Percentiles rank a stretch among this genome's conserved stretches.
These are phyloP conservation scores for Cystofilobasidium bisporidii DNA, from an alignment of 768 basidiomycete genomes.

Conservation along the genomic window DNA sequence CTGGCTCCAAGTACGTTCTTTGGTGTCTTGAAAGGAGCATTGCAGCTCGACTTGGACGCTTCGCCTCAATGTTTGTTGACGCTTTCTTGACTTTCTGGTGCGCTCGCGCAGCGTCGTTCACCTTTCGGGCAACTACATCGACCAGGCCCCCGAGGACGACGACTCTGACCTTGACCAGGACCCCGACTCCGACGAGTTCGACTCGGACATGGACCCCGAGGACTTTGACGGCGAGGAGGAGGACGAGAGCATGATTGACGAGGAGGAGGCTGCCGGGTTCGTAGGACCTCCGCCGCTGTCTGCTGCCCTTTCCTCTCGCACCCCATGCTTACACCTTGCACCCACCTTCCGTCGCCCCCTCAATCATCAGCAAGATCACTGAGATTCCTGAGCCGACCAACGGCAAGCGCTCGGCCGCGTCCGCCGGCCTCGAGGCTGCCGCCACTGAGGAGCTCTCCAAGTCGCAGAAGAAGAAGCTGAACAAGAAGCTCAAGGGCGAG, in stretches of 20 bases:
- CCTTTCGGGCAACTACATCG: slow-evolving; percentile 76
- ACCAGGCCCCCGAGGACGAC: slow-evolving; percentile 33
- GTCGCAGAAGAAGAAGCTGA: slow-evolving; percentile 56
- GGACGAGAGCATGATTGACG: slow-evolving; percentile 43
- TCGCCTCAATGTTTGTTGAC: too few relatives aligned
- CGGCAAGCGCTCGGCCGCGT: slow-evolving; percentile 61
- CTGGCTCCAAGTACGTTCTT: slow-evolving; percentile 59
- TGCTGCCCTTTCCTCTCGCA: too few relatives aligned
- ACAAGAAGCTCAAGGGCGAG: slow-evolving; percentile 59
- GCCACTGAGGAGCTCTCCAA: slow-evolving; percentile 44
- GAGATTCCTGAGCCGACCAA: slow-evolving; percentile 33
- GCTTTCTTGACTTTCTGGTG: too few relatives aligned
- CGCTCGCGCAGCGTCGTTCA: slow-evolving; percentile 57
- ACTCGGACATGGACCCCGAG: slow-evolving; percentile 44
- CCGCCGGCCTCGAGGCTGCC: slow-evolving; percentile 43
- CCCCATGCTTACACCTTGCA: background rate
- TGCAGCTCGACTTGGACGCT: too few relatives aligned
- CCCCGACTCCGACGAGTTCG: slow-evolving; percentile 68
- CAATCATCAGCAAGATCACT: slow-evolving; percentile 28
- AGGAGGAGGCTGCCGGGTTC: slow-evolving; percentile 32
- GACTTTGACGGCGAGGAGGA: slow-evolving; percentile 35
- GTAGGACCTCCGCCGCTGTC: too few relatives aligned
- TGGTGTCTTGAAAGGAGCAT: background rate
- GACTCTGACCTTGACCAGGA: slow-evolving; percentile 46
- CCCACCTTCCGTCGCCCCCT: too few relatives aligned